Base-by-base conservation (phyloP, 495 filamentous ascomycete species). In the Staphylotrichum tortipilum region DNA sequence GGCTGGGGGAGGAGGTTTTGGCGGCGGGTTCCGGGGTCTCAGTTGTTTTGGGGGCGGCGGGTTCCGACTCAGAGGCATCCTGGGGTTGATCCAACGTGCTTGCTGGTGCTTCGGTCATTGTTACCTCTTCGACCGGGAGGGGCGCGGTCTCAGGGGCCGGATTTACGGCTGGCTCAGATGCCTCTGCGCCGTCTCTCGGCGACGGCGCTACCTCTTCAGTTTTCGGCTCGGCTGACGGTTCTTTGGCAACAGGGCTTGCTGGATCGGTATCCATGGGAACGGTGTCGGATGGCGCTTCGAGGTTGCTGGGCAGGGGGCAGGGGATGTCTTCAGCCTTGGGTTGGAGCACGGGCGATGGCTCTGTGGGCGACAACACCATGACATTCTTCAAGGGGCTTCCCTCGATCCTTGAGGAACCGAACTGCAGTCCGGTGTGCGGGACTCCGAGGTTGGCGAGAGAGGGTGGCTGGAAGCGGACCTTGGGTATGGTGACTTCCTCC, bases 301-400 rank as follows among this genome's bases (percentile, higher is more conserved):
- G 38, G 29, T 52, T 58, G 50, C 50, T 47, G 0, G 52, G 23
- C 6, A 44, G 39, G 11, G 59, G 3, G 12, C 46, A 36, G 1
- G 40, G 30, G 11, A 46, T 30, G 41, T 38, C 26, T 5, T n/a
- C 21, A 2, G 44, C 22, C 1, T 37, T 24, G 4, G 52, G 55
- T 9, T 49, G 53, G 37, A 51, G 23, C 46, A 47, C 24, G 4
- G 59, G 53, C 11, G 62, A 55, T 18, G 63, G 49, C 17, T 65
- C 64, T 9, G 64, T 63, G 15, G 67, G 67, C 34, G 66, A 70
- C 23, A 44, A 50, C 26, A 66, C 41, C 34, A 73, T 60, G 28
- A 74, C 68, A 37, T 75, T 67, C 55, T 73, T 75, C 5, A 75
- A 52, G 3, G 73, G 73, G 28, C 71, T 76, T 11, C 71, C 73